A percentile compares a stretch with the other conserved stretches of the same genome.
Evolutionary conservation across 2,329 filamentous ascomycete genomes (phyloP).

Genomic region (Kalmusia sp.): DNA sequence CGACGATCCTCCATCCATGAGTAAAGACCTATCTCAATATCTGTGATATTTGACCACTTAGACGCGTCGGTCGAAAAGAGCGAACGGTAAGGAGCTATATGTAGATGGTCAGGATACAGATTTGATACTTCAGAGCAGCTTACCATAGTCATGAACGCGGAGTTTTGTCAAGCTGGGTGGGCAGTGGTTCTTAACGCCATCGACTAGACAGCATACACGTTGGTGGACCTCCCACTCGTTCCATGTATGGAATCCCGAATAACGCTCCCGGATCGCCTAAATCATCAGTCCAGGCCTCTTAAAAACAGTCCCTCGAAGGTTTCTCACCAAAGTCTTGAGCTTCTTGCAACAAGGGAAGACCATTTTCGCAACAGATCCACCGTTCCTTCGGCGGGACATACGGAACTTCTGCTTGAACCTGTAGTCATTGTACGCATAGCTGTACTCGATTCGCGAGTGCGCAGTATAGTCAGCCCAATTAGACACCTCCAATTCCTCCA

Average conservation of each 20-base stretch:
- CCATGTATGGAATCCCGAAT: slow-evolving; percentile 44
- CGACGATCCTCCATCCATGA: slow-evolving; percentile 45
- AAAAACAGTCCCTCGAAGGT: too few species aligned
- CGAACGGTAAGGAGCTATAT: slow-evolving; percentile 37
- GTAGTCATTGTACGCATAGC: slow-evolving; percentile 46
- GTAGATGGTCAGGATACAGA: neutral
- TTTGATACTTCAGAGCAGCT: neutral
- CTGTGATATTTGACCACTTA: slow-evolving; percentile 37
- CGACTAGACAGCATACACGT: slow-evolving; percentile 44
- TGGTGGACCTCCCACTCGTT: slow-evolving; percentile 48
- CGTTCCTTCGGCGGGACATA: slow-evolving; percentile 41
- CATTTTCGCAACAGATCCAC: slow-evolving; percentile 41
- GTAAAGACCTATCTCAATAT: slow-evolving; percentile 42
- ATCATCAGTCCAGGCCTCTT: neutral
- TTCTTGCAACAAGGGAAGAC: slow-evolving; percentile 40
- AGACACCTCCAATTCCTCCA: slow-evolving; percentile 43
- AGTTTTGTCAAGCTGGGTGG: slow-evolving; percentile 40
- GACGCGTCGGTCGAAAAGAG: slow-evolving; percentile 42
- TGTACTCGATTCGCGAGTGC: slow-evolving; percentile 46
- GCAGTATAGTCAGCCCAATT: slow-evolving; percentile 48
- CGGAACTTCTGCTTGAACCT: slow-evolving; percentile 44
- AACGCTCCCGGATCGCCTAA: slow-evolving; percentile 39
- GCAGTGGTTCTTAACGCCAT: slow-evolving; percentile 39
- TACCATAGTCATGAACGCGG: slow-evolving; percentile 40
- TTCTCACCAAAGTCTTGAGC: slow-evolving; percentile 37